Conservation (phyloP, 2,329 filamentous ascomycete genomes). For the Pseudogymnoascus sp. region DNA sequence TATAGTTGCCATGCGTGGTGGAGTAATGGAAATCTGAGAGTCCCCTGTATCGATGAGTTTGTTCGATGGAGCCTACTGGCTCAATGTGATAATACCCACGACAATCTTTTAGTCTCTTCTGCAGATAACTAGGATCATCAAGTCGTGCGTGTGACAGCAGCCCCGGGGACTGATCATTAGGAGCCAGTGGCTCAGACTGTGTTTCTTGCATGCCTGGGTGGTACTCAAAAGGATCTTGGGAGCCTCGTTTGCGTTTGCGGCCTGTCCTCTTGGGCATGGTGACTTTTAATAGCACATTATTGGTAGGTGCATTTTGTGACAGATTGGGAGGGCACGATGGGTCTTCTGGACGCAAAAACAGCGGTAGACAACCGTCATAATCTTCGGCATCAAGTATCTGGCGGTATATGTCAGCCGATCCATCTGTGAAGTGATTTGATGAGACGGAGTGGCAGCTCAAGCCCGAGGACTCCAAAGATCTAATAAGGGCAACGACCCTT, state of each 20-base stretch:
- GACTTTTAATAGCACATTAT: slow-evolving; percentile 80
- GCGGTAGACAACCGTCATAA: slow-evolving; percentile 45
- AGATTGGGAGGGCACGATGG: slow-evolving; percentile 69
- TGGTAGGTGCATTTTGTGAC: slow-evolving; percentile 67
- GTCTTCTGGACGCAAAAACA: slow-evolving; percentile 76
- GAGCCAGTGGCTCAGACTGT: neutral
- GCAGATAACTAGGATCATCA: slow-evolving; percentile 48
- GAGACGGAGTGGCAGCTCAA: neutral
- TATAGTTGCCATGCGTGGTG: slow-evolving; percentile 59
- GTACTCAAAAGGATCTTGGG: slow-evolving; percentile 51
- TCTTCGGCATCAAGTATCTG: slow-evolving; percentile 40
- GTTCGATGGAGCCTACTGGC: slow-evolving; percentile 62
- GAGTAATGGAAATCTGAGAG: slow-evolving; percentile 84
- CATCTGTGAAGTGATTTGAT: neutral
- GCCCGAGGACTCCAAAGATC: neutral
- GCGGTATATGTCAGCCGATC: neutral
- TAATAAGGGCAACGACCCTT: neutral
- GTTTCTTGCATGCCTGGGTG: neutral
- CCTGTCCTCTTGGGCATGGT: slow-evolving; percentile 82
- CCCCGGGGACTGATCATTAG: slow-evolving; percentile 23
- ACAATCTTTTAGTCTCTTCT: slow-evolving; percentile 64
- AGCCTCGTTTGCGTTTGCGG: slow-evolving; percentile 76
- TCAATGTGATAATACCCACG: slow-evolving; percentile 58
- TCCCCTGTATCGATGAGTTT: slow-evolving; percentile 79
- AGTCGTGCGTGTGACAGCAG: slow-evolving; percentile 37